Percentiles rank a stretch among this genome's conserved stretches.
These are phyloP conservation scores for Polychaeton citri DNA, from an alignment of 2,329 filamentous ascomycete genomes.

Conservation along the genomic window DNA sequence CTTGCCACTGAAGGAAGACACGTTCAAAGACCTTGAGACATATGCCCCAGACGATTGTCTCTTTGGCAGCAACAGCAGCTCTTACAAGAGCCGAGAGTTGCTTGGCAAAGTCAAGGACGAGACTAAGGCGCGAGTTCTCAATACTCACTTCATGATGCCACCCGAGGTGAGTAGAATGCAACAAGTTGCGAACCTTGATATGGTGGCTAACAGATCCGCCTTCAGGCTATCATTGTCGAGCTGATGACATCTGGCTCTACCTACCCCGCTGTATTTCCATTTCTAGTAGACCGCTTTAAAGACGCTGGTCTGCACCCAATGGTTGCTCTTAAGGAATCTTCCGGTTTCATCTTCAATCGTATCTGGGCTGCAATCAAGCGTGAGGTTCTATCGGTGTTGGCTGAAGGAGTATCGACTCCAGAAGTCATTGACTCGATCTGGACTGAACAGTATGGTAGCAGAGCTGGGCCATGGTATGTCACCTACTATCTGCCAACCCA, in stretches of 20 bases:
- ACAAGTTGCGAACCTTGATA: too few relatives aligned
- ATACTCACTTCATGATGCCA: conserved; percentile 42
- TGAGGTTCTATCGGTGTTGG: conserved; percentile 35
- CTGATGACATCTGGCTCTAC: conserved; percentile 41
- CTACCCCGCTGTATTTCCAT: conserved; percentile 28
- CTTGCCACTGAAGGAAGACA: conserved; percentile 34
- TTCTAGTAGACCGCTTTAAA: conserved; percentile 27
- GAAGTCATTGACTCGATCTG: conserved; percentile 39
- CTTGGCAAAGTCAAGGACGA: conserved; percentile 27
- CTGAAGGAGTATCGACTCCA: conserved; percentile 36
- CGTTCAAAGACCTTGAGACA: conserved; percentile 34
- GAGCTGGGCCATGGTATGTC: conserved; percentile 6
- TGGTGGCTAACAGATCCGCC: conserved; percentile 10
- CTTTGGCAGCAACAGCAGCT: conserved; percentile 39
- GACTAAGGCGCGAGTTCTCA: conserved; percentile 29
- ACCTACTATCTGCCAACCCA: too few relatives aligned
- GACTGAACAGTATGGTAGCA: conserved; percentile 18
- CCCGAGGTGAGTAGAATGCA: conserved; percentile 18
- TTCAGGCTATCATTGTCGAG: conserved; percentile 38
- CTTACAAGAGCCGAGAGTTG: conserved; percentile 39
- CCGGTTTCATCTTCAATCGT: conserved; percentile 43
- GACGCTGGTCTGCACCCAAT: conserved; percentile 31
- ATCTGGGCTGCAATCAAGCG: conserved; percentile 45
- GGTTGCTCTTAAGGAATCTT: conserved; percentile 35
- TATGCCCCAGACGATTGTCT: conserved; percentile 33